These are phyloP conservation scores for Flaveria floridana DNA, from an alignment of 140 eudicot genomes.

Conservation along the genomic window DNA sequence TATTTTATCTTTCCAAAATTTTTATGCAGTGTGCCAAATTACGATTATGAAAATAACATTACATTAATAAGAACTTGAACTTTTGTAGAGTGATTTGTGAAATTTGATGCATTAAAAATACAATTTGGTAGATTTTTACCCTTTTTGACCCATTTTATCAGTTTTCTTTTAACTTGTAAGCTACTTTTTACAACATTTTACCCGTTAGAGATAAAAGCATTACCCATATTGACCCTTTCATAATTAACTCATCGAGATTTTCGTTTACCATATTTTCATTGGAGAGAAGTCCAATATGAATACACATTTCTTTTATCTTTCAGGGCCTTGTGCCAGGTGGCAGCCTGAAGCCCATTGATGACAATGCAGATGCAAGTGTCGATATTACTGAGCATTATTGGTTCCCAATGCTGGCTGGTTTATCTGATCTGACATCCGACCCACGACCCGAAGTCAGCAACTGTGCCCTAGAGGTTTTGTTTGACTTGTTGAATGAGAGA, in stretches of 20 bases:
- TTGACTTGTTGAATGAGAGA: conserved; percentile 91
- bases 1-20: background rate
- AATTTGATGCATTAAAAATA: background rate
- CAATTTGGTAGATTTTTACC: background rate
- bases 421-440: conserved; percentile 95
- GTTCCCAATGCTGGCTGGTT: conserved; percentile 99
- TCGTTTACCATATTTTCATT: background rate
- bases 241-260: background rate
- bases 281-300: conserved; percentile 14
- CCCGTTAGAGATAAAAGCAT: background rate
- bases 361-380: conserved; percentile 49
- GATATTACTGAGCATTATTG: conserved; percentile 97
- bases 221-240: background rate
- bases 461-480: conserved; percentile 96
- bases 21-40: background rate
- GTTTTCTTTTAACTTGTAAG: background rate
- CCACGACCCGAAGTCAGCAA: conserved; percentile 88
- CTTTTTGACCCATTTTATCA: background rate
- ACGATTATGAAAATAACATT: background rate
- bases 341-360: conserved; percentile 78
- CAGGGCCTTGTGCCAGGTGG: conserved; percentile 99
- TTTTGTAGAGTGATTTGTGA: background rate
- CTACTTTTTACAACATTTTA: background rate
- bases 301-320: conserved; percentile 6
- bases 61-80: background rate